These are phyloP conservation scores for Thermochaetoides thermophila DNA, from an alignment of 495 filamentous ascomycete species.

Conservation along the genomic window DNA sequence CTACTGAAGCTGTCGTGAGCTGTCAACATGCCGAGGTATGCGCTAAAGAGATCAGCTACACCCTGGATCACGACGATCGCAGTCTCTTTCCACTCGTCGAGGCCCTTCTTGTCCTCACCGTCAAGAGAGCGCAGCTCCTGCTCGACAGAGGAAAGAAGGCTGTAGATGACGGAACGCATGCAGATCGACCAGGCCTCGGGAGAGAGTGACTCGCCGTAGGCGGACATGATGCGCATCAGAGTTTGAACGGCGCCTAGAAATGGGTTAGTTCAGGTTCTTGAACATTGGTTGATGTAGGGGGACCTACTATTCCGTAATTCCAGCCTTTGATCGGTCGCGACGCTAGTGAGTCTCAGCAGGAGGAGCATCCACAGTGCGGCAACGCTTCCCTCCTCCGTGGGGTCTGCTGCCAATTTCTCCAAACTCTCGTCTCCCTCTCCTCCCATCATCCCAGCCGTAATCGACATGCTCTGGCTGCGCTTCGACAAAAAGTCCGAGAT, in stretches of 20 bases:
- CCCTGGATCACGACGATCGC: slow-evolving; percentile 59
- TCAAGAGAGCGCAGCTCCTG: slow-evolving; percentile 23
- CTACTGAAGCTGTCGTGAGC: slow-evolving; percentile 40
- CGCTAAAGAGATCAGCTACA: slow-evolving; percentile 49
- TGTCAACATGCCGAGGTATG: slow-evolving; percentile 47
- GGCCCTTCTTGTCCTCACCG: slow-evolving; percentile 21
- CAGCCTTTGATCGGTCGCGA: slow-evolving; percentile 62
- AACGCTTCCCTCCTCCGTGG: slow-evolving; percentile 34
- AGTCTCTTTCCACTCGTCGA: slow-evolving; percentile 57
- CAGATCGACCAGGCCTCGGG: slow-evolving; percentile 73
- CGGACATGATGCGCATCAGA: slow-evolving; percentile 79
- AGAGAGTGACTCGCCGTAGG: slow-evolving; percentile 66
- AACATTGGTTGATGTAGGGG: too few relatives aligned
- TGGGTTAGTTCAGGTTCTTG: too few relatives aligned
- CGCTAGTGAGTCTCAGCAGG: slow-evolving; percentile 58
- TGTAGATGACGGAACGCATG: slow-evolving; percentile 63
- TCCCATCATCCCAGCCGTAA: slow-evolving; percentile 34
- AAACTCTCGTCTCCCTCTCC: slow-evolving; percentile 35
- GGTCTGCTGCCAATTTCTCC: slow-evolving; percentile 33
- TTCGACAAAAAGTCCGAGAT: slow-evolving; percentile 69
- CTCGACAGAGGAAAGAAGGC: slow-evolving; percentile 48
- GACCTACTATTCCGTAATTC: slow-evolving; percentile 71
- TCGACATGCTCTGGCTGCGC: slow-evolving; percentile 30
- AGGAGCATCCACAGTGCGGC: slow-evolving; percentile 74
- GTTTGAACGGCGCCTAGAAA: slow-evolving; percentile 61